Conservation (phyloP, 805 yeast genomes). For the Nakazawaea populi region DNA sequence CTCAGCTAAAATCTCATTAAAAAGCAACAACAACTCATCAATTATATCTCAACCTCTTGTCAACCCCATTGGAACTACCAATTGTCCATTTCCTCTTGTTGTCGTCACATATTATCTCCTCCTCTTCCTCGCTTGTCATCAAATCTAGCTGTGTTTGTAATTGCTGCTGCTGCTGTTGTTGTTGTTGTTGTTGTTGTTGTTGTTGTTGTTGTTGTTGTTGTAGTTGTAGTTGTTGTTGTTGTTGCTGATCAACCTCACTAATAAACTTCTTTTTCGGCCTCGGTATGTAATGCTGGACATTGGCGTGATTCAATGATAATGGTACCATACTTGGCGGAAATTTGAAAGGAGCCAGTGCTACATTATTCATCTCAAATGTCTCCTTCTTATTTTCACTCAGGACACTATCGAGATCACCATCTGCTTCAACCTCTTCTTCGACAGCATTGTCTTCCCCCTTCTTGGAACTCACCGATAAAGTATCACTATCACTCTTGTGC, state of each 20-base stretch:
- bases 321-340: conserved; percentile 22
- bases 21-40: too few relatives aligned
- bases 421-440: conserved; percentile 27
- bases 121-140: conserved; percentile 12
- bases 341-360: conserved; percentile 16
- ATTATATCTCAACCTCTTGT: background rate
- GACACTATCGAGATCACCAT: background rate
- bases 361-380: conserved; percentile 14
- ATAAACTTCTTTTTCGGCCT: conserved; percentile 2
- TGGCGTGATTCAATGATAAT: conserved; percentile 16
- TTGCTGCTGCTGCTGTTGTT: conserved; percentile 1
- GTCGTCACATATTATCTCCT: conserved; percentile 2
- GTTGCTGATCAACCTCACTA: background rate
- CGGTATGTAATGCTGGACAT: conserved; percentile 11
- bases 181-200: background rate
- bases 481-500: background rate
- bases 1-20: too few relatives aligned
- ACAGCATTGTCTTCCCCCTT: conserved; percentile 29
- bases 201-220: conserved; percentile 1
- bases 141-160: conserved; percentile 5
- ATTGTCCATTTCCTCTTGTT: background rate
- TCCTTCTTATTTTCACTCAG: conserved; percentile 7
- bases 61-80: background rate
- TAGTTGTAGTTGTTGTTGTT: background rate
- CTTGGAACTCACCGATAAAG: background rate